phyloP scores from a whole-genome alignment of 805 yeast species.

The Candida corydali region DNA sequence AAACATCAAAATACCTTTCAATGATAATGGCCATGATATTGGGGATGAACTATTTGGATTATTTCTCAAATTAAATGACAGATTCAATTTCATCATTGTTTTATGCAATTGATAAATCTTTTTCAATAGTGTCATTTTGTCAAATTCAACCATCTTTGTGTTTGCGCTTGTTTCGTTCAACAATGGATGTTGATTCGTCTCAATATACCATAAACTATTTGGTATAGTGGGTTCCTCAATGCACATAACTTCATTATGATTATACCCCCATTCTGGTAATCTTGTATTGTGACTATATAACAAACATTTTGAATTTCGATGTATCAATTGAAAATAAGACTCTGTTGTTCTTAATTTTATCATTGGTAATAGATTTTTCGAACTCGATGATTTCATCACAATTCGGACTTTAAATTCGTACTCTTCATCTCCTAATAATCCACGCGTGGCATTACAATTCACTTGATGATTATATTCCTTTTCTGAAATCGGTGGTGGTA shows the following conservation, averaged over 20 bases:
- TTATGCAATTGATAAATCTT: constrained; percentile 55
- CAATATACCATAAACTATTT: constrained; percentile 73
- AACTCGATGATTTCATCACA: constrained; percentile 25
- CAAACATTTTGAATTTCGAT: constrained; percentile 61
- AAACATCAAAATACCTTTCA: constrained; percentile 59
- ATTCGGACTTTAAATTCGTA: constrained; percentile 68
- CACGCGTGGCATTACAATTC: constrained; percentile 61
- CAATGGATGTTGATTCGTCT: constrained; percentile 56
- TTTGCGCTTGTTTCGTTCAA: constrained; percentile 21
- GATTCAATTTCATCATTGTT: constrained; percentile 50
- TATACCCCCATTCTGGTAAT: constrained; percentile 81
- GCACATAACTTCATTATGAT: constrained; percentile 87
- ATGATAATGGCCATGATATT: constrained; percentile 56
- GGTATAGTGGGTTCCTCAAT: constrained; percentile 65
- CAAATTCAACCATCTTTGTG: constrained; percentile 17
- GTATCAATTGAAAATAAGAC: constrained; percentile 65
- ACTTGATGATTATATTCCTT: constrained; percentile 89
- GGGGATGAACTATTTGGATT: constrained; percentile 55
- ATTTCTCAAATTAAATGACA: constrained; percentile 42
- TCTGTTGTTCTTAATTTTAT: constrained; percentile 51
- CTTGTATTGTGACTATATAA: constrained; percentile 68
- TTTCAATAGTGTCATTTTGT: constrained; percentile 37
- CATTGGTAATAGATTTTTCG: constrained; percentile 30
- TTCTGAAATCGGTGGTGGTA: constrained; percentile 84
- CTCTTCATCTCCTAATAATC: constrained; percentile 60